Evolutionary conservation across 2,329 filamentous ascomycete genomes (phyloP), one percentile per base, ranked within the genome.

Genomic region (Cryphonectria japonica): DNA sequence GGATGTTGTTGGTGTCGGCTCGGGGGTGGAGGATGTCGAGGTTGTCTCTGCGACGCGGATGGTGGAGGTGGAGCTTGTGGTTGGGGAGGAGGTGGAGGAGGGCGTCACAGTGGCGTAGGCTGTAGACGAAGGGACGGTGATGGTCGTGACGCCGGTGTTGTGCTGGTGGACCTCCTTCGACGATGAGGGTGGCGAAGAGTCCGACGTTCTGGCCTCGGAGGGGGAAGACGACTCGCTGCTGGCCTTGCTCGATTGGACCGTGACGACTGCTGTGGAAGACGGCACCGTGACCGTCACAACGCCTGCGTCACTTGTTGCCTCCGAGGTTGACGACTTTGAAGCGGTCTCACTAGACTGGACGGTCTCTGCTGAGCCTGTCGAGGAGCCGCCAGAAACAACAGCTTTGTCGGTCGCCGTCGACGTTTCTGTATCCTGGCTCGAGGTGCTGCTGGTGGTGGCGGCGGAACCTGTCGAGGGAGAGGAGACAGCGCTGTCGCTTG

Each of bases 111-210:
- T 72, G 9, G 65, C 71, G 14, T 69, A 69, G 22, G 52, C 63
- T 16, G 68, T 69, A 37, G 60, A 52, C 34, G 70, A 72, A 13
- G 70, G 68, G 11, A 72, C 68, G 2, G 70, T 70, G 32, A 70
- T 57, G 1, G 70, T 72, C 22, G 46, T 32, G 67, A 66, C 68
- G 43, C 70, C 70, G 22, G 37, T 50, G n/a, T 19, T 9, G 22
- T n/a, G 50, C 60, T 9, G 11, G 46, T 50, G 46, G 22, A 46
- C 50, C 8, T 50, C 29, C 16, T 34, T 6, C 3, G 61, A 63
- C 7, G 60, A 63, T 6, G 59, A 37, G 14, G 59, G 16, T 1
- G 39, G 26, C 39, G 61, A 61, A 3, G 34, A 34, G 34, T 3
- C 3, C 62, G 62, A 69, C 14, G 61, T 62, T 19, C 13, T 22